A percentile compares a stretch with the other conserved stretches of the same genome.
Evolutionary conservation across 345 rosid genomes (phyloP).

Genomic region (Mangifera indica): DNA sequence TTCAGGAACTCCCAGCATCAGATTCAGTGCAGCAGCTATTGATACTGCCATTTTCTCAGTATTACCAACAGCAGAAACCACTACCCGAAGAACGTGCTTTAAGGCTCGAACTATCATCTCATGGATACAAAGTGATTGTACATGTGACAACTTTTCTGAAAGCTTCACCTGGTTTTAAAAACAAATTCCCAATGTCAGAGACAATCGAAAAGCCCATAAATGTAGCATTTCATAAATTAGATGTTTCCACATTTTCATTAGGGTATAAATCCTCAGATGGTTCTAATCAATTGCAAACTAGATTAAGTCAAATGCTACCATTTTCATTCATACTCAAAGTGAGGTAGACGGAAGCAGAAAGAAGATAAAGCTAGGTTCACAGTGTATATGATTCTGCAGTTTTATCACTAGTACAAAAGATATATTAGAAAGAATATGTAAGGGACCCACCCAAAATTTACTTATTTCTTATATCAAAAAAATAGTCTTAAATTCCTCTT

Average conservation of each 20-base stretch:
- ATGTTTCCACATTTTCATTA: not conserved
- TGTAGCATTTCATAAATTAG: conserved; percentile 4
- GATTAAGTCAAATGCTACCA: not conserved
- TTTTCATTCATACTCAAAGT: not conserved
- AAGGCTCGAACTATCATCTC: conserved; percentile 98
- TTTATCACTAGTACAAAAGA: not conserved
- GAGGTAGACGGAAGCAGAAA: not conserved
- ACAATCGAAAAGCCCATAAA: conserved; percentile 8
- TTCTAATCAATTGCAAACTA: not conserved
- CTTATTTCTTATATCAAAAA: not conserved
- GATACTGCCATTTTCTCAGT: conserved; percentile 63
- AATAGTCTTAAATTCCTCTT: not conserved
- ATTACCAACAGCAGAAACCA: conserved; percentile 65
- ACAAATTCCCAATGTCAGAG: conserved; percentile 23
- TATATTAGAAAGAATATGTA: not conserved
- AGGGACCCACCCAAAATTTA: not conserved
- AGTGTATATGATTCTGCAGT: not conserved
- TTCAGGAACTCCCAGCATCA: conserved; percentile 88
- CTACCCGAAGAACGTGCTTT: conserved; percentile 87
- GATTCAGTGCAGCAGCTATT: conserved; percentile 81
- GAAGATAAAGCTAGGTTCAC: not conserved
- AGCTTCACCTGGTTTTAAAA: conserved; percentile 70
- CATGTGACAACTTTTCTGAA: conserved; percentile 92
- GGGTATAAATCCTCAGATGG: not conserved
- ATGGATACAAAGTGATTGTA: conserved; percentile 90